A percentile compares a stretch with the other conserved stretches of the same genome.
These are phyloP conservation scores for Neoboletus magnificus DNA, from an alignment of 768 basidiomycete species.

Conservation along the genomic window DNA sequence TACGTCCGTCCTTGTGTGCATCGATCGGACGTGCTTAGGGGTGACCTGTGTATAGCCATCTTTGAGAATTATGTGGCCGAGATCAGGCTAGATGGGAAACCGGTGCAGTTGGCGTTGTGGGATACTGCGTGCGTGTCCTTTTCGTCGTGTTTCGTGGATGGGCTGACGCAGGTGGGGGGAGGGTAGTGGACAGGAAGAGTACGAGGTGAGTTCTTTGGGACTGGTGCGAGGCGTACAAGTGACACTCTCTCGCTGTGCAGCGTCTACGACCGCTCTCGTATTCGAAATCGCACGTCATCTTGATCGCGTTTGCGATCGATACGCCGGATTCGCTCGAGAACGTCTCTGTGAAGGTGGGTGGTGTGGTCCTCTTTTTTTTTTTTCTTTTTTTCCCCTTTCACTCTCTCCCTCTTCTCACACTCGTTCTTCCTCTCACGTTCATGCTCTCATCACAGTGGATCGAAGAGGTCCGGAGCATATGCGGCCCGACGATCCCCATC, in stretches of 20 bases:
- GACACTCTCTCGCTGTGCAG: slow-evolving; percentile 33
- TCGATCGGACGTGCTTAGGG: neutral
- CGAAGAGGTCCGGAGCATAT: slow-evolving; percentile 96
- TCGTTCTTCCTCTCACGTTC: neutral
- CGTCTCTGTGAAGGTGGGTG: slow-evolving; percentile 80
- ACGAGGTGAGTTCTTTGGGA: slow-evolving; percentile 52
- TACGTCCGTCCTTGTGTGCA: slow-evolving; percentile 19
- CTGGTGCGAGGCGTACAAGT: neutral
- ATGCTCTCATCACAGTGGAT: slow-evolving; percentile 74
- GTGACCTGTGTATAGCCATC: slow-evolving; percentile 48
- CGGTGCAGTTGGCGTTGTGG: slow-evolving; percentile 96
- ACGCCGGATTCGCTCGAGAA: slow-evolving; percentile 97
- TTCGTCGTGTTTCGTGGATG: neutral
- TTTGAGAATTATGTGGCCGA: slow-evolving; percentile 99
- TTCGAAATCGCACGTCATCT: slow-evolving; percentile 97
- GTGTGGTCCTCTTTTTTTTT: neutral
- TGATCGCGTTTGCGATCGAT: slow-evolving; percentile 96
- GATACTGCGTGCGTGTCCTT: slow-evolving; percentile 86
- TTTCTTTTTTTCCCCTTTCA: neutral
- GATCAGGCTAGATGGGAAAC: slow-evolving; percentile 95
- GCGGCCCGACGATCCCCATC: slow-evolving; percentile 88
- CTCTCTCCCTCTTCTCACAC: neutral
- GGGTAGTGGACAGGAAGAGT: slow-evolving; percentile 93
- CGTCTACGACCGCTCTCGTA: slow-evolving; percentile 95
- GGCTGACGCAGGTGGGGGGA: neutral